A percentile compares a stretch with the other conserved stretches of the same genome.
Conservation (phyloP, 2,329 filamentous ascomycete species). For the Monosporascus sp. region DNA sequence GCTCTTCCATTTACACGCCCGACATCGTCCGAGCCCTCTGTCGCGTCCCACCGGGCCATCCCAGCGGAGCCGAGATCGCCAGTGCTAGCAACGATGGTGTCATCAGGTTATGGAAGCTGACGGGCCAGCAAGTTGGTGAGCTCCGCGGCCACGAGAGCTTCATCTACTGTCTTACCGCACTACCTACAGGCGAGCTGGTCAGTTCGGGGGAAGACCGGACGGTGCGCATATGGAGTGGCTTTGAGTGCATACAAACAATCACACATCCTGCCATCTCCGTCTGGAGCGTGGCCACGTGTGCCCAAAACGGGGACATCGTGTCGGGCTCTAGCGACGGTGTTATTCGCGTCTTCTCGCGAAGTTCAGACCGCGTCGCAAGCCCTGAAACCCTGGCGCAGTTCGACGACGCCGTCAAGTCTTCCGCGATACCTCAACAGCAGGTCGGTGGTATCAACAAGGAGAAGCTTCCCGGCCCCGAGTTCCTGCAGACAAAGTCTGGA, state of each 20-base stretch:
- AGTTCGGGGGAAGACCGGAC: conserved; percentile 95
- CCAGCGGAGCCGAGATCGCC: conserved; percentile 84
- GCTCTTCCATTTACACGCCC: conserved; percentile 56
- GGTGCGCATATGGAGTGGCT: conserved; percentile 78
- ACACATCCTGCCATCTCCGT: conserved; percentile 96
- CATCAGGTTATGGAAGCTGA: conserved; percentile 80
- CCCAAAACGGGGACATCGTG: conserved; percentile 84
- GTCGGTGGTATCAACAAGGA: conserved; percentile 84
- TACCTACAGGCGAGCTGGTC: conserved; percentile 81
- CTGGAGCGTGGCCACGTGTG: conserved; percentile 82
- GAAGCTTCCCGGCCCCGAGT: conserved; percentile 82
- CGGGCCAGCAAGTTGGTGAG: conserved; percentile 70
- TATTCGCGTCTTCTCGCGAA: conserved; percentile 77
- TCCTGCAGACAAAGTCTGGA: conserved; percentile 72
- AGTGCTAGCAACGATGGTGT: conserved; percentile 91
- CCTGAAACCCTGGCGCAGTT: conserved; percentile 66
- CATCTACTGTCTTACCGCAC: conserved; percentile 75
- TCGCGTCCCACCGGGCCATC: conserved; percentile 67
- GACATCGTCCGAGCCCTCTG: conserved; percentile 88
- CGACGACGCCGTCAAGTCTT: conserved; percentile 74
- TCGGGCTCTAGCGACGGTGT: conserved; percentile 86
- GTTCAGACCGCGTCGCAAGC: conserved; percentile 63
- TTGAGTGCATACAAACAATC: conserved; percentile 86
- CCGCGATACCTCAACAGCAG: conserved; percentile 83
- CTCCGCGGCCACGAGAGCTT: conserved; percentile 89